Evolutionary conservation across 306 rosid species (phyloP).

Genomic region (Styphnolobium japonicum): DNA sequence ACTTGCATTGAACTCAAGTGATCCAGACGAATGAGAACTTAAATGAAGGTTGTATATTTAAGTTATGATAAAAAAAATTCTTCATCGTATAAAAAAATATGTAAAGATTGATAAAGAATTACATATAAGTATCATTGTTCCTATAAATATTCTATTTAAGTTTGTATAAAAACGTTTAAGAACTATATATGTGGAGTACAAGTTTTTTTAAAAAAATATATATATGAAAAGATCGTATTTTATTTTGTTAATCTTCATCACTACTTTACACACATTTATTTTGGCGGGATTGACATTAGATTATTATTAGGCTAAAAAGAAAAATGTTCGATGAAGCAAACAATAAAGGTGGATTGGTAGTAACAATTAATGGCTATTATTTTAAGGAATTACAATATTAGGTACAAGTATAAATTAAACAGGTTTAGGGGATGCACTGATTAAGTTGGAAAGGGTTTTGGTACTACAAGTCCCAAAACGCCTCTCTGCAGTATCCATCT

Average conservation of each 20-base stretch:
- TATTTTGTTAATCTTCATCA: not conserved
- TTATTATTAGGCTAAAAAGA: not conserved
- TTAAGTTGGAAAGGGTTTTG: not conserved
- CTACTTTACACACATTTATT: not conserved
- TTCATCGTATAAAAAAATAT: not conserved
- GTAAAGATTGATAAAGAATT: too few species aligned
- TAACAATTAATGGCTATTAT: not conserved
- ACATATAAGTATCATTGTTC: not conserved
- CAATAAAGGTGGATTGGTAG: not conserved
- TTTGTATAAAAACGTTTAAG: not conserved
- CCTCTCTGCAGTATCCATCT: not conserved
- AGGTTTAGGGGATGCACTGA: not conserved
- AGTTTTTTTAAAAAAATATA: not conserved
- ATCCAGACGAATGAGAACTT: not conserved
- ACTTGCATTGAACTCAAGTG: not conserved
- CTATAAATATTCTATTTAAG: not conserved
- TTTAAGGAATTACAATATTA: not conserved
- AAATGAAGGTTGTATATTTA: not conserved
- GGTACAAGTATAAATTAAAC: constrained; percentile 18
- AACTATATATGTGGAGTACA: not conserved
- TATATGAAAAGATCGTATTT: not conserved
- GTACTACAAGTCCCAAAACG: constrained; percentile 18
- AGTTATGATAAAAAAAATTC: not conserved
- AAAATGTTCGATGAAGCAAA: not conserved
- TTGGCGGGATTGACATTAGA: not conserved